Percentiles rank a stretch among this genome's conserved stretches.
Conservation (phyloP, 495 filamentous ascomycete species). For the Elaphomyces granulatus region DNA sequence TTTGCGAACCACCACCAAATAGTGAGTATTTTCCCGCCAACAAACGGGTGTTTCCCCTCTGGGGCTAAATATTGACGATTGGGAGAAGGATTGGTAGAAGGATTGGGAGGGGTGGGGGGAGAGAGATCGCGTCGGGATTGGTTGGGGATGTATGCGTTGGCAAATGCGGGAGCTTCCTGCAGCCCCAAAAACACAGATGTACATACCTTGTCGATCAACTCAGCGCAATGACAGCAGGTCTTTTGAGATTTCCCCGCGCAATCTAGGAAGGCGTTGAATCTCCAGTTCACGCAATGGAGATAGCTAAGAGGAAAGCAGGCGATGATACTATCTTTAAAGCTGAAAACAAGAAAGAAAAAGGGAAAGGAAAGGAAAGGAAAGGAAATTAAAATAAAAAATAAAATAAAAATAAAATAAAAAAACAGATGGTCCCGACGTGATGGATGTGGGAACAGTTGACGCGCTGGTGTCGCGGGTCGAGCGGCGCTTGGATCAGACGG, state of each 20-base stretch:
- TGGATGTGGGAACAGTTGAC: background rate
- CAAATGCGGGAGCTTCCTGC: constrained; percentile 27
- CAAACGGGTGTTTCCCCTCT: too few species aligned
- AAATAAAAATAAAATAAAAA: too few species aligned
- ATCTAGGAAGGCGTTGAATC: background rate
- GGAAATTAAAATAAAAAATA: too few species aligned
- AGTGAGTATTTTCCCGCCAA: constrained; percentile 9
- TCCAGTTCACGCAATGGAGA: background rate
- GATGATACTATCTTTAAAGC: background rate
- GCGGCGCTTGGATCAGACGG: background rate
- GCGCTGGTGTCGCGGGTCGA: background rate
- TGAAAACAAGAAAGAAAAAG: constrained; percentile 1
- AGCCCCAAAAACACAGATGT: too few species aligned
- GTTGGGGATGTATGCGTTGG: constrained; percentile 36
- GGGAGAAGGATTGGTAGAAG: background rate
- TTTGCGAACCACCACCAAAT: too few species aligned
- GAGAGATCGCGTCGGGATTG: constrained; percentile 8
- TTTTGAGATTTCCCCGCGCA: background rate
- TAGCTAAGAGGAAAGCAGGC: background rate
- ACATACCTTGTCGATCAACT: constrained; percentile 31
- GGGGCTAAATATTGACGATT: constrained; percentile 8
- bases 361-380: constrained; percentile 2
- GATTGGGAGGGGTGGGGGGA: constrained; percentile 11
- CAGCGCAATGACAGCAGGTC: constrained; percentile 1
- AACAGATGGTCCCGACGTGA: background rate